phyloP scores from a whole-genome alignment of 2,329 filamentous ascomycete genomes.

The Myriosclerotinia curreyana region DNA sequence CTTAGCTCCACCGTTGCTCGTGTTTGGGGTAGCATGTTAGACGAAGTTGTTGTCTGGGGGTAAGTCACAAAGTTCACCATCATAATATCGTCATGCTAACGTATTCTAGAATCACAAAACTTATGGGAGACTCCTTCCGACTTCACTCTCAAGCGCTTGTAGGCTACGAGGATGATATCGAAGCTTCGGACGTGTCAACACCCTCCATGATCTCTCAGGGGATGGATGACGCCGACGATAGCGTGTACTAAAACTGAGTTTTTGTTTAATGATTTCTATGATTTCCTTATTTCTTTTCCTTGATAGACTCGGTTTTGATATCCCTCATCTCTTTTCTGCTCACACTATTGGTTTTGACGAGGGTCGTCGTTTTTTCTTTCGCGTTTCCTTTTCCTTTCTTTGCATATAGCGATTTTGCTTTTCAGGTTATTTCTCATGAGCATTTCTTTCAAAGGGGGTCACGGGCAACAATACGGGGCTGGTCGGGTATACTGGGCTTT shows the following conservation, averaged over 20 bases:
- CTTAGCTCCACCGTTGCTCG: slow-evolving; percentile 93
- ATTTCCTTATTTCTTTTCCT: slow-evolving; percentile 46
- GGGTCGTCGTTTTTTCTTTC: slow-evolving; percentile 13
- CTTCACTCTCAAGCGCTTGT: slow-evolving; percentile 91
- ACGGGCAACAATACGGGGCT: slow-evolving; percentile 46
- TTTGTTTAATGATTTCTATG: slow-evolving; percentile 40
- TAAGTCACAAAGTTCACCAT: slow-evolving; percentile 54
- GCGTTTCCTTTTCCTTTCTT: slow-evolving; percentile 32
- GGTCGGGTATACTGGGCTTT: slow-evolving; percentile 39
- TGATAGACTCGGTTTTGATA: slow-evolving; percentile 37
- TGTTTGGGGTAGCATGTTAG: slow-evolving; percentile 96
- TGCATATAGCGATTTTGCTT: slow-evolving; percentile 37
- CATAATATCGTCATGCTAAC: slow-evolving; percentile 45
- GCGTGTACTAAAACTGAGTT: slow-evolving; percentile 55
- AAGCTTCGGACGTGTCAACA: slow-evolving; percentile 65
- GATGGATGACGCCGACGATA: slow-evolving; percentile 61
- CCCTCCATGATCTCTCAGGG: slow-evolving; percentile 71
- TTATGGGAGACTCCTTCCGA: slow-evolving; percentile 98
- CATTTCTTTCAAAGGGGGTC: slow-evolving; percentile 41
- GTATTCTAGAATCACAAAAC: slow-evolving; percentile 70
- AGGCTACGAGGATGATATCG: slow-evolving; percentile 85
- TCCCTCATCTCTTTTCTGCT: slow-evolving; percentile 35
- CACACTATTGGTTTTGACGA: slow-evolving; percentile 36
- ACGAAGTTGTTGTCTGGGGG: slow-evolving; percentile 99
- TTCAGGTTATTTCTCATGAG: slow-evolving; percentile 27